Evolutionary conservation across 2,329 filamentous ascomycete genomes (phyloP).

Genomic region (Salinomyces thailandicus): DNA sequence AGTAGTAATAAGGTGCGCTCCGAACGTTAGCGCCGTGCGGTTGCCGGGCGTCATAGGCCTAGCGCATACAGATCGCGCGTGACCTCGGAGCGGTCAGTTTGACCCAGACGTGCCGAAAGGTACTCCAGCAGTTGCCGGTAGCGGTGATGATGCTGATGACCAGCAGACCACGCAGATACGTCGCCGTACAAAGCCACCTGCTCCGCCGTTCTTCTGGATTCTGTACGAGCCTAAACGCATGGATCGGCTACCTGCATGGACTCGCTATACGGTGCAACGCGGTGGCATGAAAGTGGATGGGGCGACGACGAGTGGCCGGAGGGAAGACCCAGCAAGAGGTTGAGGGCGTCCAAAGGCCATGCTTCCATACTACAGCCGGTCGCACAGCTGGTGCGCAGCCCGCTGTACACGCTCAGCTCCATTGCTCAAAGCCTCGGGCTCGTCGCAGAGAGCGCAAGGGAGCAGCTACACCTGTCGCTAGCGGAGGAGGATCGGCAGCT

Average conservation of each 20-base stretch:
- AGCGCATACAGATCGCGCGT: too few species aligned
- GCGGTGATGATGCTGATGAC: neutral
- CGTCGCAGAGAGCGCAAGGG: neutral
- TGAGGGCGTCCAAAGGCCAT: conserved; percentile 8
- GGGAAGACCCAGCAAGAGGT: conserved; percentile 7
- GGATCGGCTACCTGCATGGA: conserved; percentile 8
- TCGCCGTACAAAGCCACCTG: too few species aligned
- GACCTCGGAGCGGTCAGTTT: neutral
- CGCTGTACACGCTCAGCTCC: conserved; percentile 9
- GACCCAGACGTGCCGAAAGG: neutral
- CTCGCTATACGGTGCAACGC: conserved; percentile 6
- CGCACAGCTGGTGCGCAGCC: conserved; percentile 8
- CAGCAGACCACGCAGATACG: too few species aligned
- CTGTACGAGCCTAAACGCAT: too few species aligned
- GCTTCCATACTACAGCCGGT: conserved; percentile 9
- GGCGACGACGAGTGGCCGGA: conserved; percentile 3
- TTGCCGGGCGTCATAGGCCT: too few species aligned
- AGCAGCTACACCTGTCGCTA: neutral
- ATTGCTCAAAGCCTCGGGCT: conserved; percentile 8
- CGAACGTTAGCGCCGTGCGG: too few species aligned
- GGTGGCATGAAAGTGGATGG: conserved; percentile 4
- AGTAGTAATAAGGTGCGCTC: too few species aligned
- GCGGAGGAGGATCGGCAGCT: conserved; percentile 5
- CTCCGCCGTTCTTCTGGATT: too few species aligned
- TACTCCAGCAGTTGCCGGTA: neutral